Conservation (phyloP, 768 basidiomycete genomes). For the Agrocybe pediades region DNA sequence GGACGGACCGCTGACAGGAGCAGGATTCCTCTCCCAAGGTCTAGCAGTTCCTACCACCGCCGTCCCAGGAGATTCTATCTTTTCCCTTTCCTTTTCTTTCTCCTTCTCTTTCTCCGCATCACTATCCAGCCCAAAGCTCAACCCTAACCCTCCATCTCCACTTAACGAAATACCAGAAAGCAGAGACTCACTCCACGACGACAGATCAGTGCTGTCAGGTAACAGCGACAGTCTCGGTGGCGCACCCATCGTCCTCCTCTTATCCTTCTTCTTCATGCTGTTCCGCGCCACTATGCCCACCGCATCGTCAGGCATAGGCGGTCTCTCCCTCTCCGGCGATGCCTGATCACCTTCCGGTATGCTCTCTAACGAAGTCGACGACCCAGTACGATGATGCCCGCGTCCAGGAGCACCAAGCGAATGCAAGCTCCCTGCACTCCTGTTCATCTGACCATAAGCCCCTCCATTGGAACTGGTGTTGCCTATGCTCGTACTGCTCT, state of each 20-base stretch:
- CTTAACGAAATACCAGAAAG: conserved; percentile 49
- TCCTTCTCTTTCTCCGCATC: conserved; percentile 1
- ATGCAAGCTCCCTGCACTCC: conserved; percentile 15
- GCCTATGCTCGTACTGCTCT: conserved; percentile 2
- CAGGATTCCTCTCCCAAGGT: conserved; percentile 9
- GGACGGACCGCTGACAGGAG: too few species aligned
- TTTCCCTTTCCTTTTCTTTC: conserved; percentile 1
- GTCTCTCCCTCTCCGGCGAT: not conserved
- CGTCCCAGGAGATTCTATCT: not conserved
- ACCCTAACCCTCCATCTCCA: conserved; percentile 17
- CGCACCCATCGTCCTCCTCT: conserved; percentile 17
- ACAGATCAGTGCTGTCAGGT: conserved; percentile 43
- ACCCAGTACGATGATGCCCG: conserved; percentile 15
- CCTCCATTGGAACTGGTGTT: not conserved
- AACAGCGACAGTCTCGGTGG: conserved; percentile 62
- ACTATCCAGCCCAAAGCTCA: conserved; percentile 13
- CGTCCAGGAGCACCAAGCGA: conserved; percentile 6
- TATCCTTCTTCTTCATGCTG: not conserved
- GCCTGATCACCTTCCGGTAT: conserved; percentile 19
- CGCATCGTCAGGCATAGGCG: conserved; percentile 1
- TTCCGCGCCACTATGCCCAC: not conserved
- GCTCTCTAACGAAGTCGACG: conserved; percentile 23
- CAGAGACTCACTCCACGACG: conserved; percentile 56
- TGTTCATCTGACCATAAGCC: not conserved
- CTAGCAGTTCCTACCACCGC: conserved; percentile 10